Conservation (phyloP, 106 monocot species). For the Dendrobium nobile region DNA sequence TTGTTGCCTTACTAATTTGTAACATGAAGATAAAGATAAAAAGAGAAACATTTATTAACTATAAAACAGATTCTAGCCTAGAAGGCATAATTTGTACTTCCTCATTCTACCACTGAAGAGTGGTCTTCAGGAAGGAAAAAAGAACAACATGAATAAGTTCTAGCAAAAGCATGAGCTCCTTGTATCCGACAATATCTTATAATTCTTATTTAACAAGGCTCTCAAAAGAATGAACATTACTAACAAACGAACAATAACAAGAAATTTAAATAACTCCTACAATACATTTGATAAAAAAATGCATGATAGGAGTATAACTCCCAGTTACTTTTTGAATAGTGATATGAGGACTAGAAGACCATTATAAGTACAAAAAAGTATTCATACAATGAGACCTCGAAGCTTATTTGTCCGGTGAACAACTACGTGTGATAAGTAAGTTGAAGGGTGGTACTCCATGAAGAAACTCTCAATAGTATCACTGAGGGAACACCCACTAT, state of each 20-base stretch:
- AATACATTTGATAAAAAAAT: background rate
- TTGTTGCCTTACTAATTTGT: background rate
- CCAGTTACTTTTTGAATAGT: background rate
- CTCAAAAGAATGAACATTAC: background rate
- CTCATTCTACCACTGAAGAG: background rate
- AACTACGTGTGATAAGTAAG: constrained; percentile 66
- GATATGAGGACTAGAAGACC: background rate
- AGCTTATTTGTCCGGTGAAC: constrained; percentile 73
- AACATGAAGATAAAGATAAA: background rate
- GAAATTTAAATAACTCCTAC: background rate
- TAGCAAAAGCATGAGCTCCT: background rate
- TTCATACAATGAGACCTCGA: constrained; percentile 72
- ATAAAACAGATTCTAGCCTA: background rate
- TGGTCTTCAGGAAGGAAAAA: background rate
- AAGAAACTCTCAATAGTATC: constrained; percentile 71
- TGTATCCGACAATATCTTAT: background rate
- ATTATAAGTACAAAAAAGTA: constrained; percentile 4
- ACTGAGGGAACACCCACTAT: constrained; percentile 39
- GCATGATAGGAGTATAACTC: background rate
- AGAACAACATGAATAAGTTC: background rate
- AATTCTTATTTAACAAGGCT: background rate
- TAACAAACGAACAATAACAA: background rate
- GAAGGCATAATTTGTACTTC: background rate
- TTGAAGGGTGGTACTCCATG: constrained; percentile 69
- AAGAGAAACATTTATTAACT: background rate